Conservation (phyloP, 192 early-diverging fungal species). For the Backusella westeae region DNA sequence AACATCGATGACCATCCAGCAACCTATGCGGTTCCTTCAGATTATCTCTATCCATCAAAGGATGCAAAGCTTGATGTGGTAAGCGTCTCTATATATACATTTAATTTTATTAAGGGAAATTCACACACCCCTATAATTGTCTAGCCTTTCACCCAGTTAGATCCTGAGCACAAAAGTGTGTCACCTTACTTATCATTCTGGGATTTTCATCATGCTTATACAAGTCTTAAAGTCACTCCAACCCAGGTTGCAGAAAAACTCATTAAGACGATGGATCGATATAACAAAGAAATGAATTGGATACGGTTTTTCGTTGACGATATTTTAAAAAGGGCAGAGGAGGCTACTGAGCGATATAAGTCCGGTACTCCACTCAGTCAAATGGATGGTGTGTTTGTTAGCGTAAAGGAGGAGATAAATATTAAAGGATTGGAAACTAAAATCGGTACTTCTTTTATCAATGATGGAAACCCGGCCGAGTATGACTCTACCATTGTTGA, state of each 20-base stretch:
- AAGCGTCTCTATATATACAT: background rate
- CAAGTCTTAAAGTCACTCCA: constrained; percentile 30
- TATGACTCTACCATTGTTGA: constrained; percentile 51
- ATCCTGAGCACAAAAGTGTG: constrained; percentile 2
- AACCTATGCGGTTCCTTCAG: constrained; percentile 31
- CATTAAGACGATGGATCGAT: constrained; percentile 13
- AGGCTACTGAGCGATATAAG: constrained; percentile 53
- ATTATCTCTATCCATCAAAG: constrained; percentile 13
- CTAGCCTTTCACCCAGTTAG: background rate
- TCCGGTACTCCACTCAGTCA: constrained; percentile 46
- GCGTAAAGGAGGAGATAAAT: constrained; percentile 75
- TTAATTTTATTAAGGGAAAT: background rate
- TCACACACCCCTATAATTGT: background rate
- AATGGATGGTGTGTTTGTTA: constrained; percentile 73
- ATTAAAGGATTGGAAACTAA: constrained; percentile 48
- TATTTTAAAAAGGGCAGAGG: constrained; percentile 48
- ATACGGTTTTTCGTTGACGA: constrained; percentile 30
- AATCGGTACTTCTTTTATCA: constrained; percentile 62
- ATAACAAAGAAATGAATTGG: constrained; percentile 17
- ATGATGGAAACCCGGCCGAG: constrained; percentile 41
- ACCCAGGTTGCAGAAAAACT: constrained; percentile 35
- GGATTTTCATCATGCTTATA: constrained; percentile 46
- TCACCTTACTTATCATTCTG: constrained; percentile 36
- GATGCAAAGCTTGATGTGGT: background rate
- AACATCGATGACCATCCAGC: constrained; percentile 32